phyloP scores from a whole-genome alignment of 257 asterid species.

The Solanum medicagineum region DNA sequence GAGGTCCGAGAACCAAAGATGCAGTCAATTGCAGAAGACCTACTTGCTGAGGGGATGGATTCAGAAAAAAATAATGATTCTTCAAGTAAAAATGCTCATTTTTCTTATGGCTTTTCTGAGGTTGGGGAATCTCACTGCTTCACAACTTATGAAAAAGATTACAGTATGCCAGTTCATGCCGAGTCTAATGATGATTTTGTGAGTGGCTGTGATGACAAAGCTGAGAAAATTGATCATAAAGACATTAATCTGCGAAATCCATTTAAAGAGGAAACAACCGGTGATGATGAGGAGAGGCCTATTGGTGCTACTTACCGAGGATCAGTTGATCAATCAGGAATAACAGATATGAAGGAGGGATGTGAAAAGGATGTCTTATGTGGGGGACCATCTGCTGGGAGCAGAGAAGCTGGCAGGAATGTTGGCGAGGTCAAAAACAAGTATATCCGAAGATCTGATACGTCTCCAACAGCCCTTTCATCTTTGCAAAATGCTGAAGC shows the following conservation, averaged over 20 bases:
- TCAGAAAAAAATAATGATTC: neutral
- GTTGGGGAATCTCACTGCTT: slow-evolving; percentile 6
- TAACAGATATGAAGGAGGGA: slow-evolving; percentile 12
- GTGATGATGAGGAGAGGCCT: slow-evolving; percentile 20
- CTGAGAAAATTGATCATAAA: slow-evolving; percentile 2
- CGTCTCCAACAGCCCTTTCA: slow-evolving; percentile 15
- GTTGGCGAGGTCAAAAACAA: slow-evolving; percentile 20
- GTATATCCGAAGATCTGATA: slow-evolving; percentile 16
- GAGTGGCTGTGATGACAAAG: slow-evolving; percentile 16
- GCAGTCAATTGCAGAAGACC: slow-evolving; percentile 17
- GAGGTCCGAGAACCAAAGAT: slow-evolving; percentile 54
- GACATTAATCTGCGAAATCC: slow-evolving; percentile 2
- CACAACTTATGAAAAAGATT: slow-evolving; percentile 9
- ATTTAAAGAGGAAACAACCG: slow-evolving; percentile 9
- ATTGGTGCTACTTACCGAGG: slow-evolving; percentile 10
- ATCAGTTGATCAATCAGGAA: slow-evolving; percentile 13
- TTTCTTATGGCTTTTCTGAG: slow-evolving; percentile 11
- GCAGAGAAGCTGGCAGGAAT: slow-evolving; percentile 14
- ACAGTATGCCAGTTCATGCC: slow-evolving; percentile 8
- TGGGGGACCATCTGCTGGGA: slow-evolving; percentile 18
- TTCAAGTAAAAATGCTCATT: neutral
- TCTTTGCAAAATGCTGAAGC: slow-evolving; percentile 31
- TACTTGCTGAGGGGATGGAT: slow-evolving; percentile 6
- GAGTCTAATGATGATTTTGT: slow-evolving; percentile 9
- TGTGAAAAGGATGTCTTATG: slow-evolving; percentile 13